phyloP scores from a whole-genome alignment of 2,329 filamentous ascomycete genomes.

The Polychaeton citri region DNA sequence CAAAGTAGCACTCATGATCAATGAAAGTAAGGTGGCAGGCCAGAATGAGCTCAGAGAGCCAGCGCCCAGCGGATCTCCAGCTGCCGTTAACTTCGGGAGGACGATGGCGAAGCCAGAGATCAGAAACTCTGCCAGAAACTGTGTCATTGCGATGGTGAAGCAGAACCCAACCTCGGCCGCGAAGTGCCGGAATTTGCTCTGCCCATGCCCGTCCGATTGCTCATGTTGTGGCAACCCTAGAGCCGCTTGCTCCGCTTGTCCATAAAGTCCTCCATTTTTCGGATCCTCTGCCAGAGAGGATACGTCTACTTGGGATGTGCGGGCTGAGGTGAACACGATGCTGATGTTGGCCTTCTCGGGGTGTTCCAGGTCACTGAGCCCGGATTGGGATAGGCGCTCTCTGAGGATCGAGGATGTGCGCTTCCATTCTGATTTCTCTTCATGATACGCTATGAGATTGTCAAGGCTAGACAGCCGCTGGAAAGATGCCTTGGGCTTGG shows the following conservation, averaged over 20 bases:
- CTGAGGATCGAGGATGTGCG: constrained; percentile 10
- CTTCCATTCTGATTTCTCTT: constrained; percentile 16
- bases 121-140: constrained; percentile 24
- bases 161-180: constrained; percentile 20
- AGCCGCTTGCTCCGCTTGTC: not conserved
- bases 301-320: not conserved
- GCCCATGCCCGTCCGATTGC: not conserved
- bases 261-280: not conserved
- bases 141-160: constrained; percentile 23
- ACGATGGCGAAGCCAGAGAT: constrained; percentile 24
- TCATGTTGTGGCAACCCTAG: not conserved
- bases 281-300: too few relatives aligned
- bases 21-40: constrained; percentile 21
- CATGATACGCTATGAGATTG: constrained; percentile 18
- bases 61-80: constrained; percentile 3
- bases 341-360: not conserved
- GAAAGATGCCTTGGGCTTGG: constrained; percentile 13
- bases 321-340: not conserved
- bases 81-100: constrained; percentile 14
- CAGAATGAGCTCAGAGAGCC: constrained; percentile 18
- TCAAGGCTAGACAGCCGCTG: constrained; percentile 17
- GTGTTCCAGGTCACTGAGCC: not conserved
- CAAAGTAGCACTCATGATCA: constrained; percentile 20
- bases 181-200: constrained; percentile 16
- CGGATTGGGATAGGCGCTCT: constrained; percentile 3